Conservation (phyloP, 2,329 filamentous ascomycete genomes). For the Xylaria sp. region DNA sequence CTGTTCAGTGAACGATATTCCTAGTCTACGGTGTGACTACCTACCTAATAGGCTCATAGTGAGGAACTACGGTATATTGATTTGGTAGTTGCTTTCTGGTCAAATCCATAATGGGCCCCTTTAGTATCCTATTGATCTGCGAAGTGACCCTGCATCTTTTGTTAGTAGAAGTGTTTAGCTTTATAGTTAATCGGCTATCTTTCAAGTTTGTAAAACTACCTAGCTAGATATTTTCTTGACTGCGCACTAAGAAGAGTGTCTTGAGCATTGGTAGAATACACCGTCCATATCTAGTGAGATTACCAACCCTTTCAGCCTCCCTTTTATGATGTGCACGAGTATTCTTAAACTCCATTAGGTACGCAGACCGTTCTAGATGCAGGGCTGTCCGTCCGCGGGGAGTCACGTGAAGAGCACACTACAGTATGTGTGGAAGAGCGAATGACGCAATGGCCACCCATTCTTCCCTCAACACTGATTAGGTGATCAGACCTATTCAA, state of each 20-base stretch:
- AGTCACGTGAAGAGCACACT: conserved; percentile 10
- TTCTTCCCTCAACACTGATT: conserved; percentile 25
- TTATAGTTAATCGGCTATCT: background rate
- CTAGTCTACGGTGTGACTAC: background rate
- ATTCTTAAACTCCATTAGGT: too few relatives aligned
- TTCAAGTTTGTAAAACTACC: background rate
- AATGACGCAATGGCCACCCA: conserved; percentile 30
- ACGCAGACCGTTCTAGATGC: too few relatives aligned
- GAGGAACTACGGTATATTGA: too few relatives aligned
- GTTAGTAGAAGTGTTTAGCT: too few relatives aligned
- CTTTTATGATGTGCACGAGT: too few relatives aligned
- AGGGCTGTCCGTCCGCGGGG: background rate
- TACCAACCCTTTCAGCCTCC: too few relatives aligned
- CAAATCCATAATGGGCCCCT: too few relatives aligned
- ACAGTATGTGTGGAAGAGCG: background rate
- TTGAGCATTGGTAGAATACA: background rate
- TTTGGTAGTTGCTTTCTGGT: too few relatives aligned
- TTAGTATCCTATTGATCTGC: too few relatives aligned
- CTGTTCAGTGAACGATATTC: background rate
- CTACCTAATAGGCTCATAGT: too few relatives aligned
- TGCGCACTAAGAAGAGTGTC: background rate
- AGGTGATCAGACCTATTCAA: conserved; percentile 2
- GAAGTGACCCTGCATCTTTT: too few relatives aligned
- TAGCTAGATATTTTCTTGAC: too few relatives aligned
- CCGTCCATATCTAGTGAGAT: background rate